Base-by-base conservation (phyloP, 1,284 basidiomycete genomes). In the Trichosporon sp. region DNA sequence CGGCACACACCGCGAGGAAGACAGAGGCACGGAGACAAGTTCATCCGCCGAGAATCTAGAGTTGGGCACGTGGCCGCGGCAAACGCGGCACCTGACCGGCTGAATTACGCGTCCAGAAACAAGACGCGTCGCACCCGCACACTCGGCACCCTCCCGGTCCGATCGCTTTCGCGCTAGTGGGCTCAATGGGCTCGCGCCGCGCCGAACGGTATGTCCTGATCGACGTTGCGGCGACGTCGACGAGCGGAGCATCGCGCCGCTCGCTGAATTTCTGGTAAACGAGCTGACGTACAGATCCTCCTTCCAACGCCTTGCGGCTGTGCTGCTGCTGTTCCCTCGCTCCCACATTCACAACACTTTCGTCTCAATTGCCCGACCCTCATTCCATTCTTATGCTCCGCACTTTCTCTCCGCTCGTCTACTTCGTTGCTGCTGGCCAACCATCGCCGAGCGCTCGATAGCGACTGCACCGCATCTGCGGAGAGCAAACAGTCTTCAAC, bases 191-290 rank as follows among this genome's bases (percentile, higher is more conserved):
- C 8, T 40, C 11, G 38, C 51, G 19, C 19, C 4, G 51, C 43
- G 43, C 43, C 16, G 43, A 46, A 40, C 38, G 43, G 43, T 46
- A 46, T 54, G 51, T 54, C 51, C 19, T 54, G 51, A 54, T 54
- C 51, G 51, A 21, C 46, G 46, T 3, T 16, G 46, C 46, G 46
- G 46, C 46, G n/a, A 48, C 51, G 51, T 54, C 51, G 8, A 26
- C 51, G 51, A 54, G 51, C 51, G 19, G 48, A 51, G n/a, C 19
- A 4, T 16, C 16, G 12, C 14, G 11, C 12, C 43, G 43, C 43
- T 19, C 48, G 48, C 4, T 10, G n/a, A 5, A n/a, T n/a, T 51
- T n/a, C 19, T 2, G 38, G 11, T 6, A 12, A 7, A 12, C 38
- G 8, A 12, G 19, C 51, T 54, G 19, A 54, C 19, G 11, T 4